phyloP scores from a whole-genome alignment of 2,329 filamentous ascomycete species.

The Ophiostoma sp. region DNA sequence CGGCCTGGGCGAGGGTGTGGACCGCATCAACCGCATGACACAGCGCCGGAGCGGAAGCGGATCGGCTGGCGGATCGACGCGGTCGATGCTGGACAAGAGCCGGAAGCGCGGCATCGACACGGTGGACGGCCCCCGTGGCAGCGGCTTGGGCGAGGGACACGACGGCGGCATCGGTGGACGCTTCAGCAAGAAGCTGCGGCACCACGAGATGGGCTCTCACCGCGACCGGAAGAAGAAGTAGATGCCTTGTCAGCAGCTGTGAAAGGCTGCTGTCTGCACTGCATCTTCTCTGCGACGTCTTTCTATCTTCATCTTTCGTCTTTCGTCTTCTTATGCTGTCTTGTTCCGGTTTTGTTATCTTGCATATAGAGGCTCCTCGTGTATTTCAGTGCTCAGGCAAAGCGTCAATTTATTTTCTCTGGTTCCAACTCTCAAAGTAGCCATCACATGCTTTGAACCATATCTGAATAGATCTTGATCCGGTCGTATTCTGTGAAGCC shows the following conservation, averaged over 20 bases:
- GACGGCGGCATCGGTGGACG: conserved; percentile 51
- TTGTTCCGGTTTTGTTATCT: neutral
- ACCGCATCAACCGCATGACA: conserved; percentile 80
- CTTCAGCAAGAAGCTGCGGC: conserved; percentile 65
- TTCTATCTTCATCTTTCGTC: neutral
- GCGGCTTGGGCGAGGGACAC: conserved; percentile 37
- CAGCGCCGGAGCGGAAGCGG: conserved; percentile 56
- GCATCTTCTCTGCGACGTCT: neutral
- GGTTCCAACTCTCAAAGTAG: neutral
- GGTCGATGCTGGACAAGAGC: conserved; percentile 70
- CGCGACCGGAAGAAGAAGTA: conserved; percentile 40
- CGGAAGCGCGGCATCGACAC: conserved; percentile 70
- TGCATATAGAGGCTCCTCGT: conserved; percentile 1
- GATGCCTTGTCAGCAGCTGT: neutral
- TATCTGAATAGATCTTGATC: conserved; percentile 7
- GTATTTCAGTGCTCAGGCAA: neutral
- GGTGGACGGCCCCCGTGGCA: conserved; percentile 62
- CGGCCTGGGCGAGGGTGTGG: conserved; percentile 74
- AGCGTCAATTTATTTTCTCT: neutral
- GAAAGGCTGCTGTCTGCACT: too few relatives aligned
- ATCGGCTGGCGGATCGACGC: conserved; percentile 46
- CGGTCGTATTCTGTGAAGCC: neutral
- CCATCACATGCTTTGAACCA: neutral
- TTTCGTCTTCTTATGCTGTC: neutral
- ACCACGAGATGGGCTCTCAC: conserved; percentile 42